Percentiles rank a stretch among this genome's conserved stretches.
phyloP scores from a whole-genome alignment of 139 green algal species.

The Picochlorum sp. region DNA sequence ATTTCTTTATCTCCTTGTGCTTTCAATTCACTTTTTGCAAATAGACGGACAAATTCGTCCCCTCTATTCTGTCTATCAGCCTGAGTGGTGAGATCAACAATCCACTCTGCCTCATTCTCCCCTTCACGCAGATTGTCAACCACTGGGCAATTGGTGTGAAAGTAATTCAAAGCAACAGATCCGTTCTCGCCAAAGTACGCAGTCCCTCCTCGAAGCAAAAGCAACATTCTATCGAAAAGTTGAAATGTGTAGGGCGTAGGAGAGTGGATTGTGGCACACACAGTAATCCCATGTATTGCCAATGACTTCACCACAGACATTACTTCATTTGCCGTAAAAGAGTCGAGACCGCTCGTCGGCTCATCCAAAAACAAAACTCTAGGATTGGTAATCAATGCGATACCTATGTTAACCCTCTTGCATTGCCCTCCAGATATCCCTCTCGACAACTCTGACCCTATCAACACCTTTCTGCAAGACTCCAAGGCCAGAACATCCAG shows the following conservation, averaged over 20 bases:
- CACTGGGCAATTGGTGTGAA: conserved; percentile 16
- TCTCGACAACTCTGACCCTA: conserved; percentile 9
- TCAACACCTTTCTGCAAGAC: conserved; percentile 14
- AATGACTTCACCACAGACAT: conserved; percentile 41
- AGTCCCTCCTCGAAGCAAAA: conserved; percentile 37
- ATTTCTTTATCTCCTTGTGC: conserved; percentile 8
- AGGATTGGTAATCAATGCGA: conserved; percentile 46
- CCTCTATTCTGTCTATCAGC: conserved; percentile 17
- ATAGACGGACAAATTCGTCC: conserved; percentile 10
- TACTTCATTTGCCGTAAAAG: conserved; percentile 52
- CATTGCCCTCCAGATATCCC: conserved; percentile 21
- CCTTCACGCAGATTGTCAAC: conserved; percentile 8
- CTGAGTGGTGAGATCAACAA: conserved; percentile 35
- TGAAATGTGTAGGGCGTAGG: conserved; percentile 44
- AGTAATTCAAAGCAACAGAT: conserved; percentile 25
- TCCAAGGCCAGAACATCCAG: conserved; percentile 35
- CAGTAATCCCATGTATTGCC: conserved; percentile 36
- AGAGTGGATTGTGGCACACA: conserved; percentile 55
- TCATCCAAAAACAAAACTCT: conserved; percentile 60
- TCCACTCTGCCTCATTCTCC: conserved; percentile 42
- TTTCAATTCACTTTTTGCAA: conserved; percentile 8
- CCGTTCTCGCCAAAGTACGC: conserved; percentile 47
- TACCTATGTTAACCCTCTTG: conserved; percentile 43
- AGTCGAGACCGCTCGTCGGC: conserved; percentile 58
- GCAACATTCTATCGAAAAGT: conserved; percentile 51